These are phyloP conservation scores for grape (Vitis vinifera) DNA, from an alignment of 164 flowering plant genomes.

Conservation along the genomic window ASM3070453v1 NC_081805.1:21241501-21242000, in stretches of 20 bases:
- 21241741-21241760: not conserved
- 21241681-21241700: not conserved
- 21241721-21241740: not conserved
- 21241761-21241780: not conserved
- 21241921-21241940: not conserved
- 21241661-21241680: not conserved
- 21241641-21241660: not conserved
- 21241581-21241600: not conserved
- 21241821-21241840: too few species aligned
- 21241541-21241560: not conserved
- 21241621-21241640: not conserved
- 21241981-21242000: not conserved
- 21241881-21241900: not conserved
- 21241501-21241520: not conserved
- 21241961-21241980: not conserved
- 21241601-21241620: not conserved
- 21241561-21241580: not conserved
- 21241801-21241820: not conserved
- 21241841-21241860: too few species aligned
- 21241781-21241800: not conserved
- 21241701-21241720: not conserved
- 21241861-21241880: too few species aligned
- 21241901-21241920: not conserved
- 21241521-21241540: not conserved
- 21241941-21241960: not conserved